phyloP scores from a whole-genome alignment of 306 rosid species.

The Gynostemma pentaphyllum region DNA sequence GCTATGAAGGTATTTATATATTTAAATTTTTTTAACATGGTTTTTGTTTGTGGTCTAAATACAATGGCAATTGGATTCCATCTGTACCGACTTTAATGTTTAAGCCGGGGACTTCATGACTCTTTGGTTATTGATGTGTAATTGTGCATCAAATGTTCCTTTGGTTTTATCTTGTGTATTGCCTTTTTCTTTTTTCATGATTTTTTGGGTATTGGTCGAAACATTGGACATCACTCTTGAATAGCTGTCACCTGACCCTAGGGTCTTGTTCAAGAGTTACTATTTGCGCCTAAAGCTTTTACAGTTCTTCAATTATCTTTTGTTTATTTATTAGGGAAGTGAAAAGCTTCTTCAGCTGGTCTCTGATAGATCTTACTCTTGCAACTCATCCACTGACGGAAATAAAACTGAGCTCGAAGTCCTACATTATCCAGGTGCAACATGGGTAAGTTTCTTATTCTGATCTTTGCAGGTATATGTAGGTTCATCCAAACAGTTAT shows the following conservation, averaged over 20 bases:
- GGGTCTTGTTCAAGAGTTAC: background rate
- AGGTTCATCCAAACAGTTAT: background rate
- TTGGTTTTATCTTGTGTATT: too few species aligned
- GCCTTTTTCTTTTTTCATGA: too few species aligned
- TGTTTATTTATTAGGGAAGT: slow-evolving; percentile 52
- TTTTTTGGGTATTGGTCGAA: too few species aligned
- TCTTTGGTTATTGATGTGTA: too few species aligned
- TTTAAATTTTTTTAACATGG: background rate
- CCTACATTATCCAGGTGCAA: slow-evolving; percentile 10
- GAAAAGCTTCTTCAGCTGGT: slow-evolving; percentile 71
- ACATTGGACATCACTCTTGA: background rate
- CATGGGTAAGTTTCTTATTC: slow-evolving; percentile 39
- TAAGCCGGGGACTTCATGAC: too few species aligned
- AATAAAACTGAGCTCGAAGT: slow-evolving; percentile 21
- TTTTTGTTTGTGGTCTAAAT: background rate
- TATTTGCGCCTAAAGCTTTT: background rate
- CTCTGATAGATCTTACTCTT: slow-evolving; percentile 30
- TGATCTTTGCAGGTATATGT: background rate
- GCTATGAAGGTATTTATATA: slow-evolving; percentile 54
- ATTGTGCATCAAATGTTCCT: too few species aligned
- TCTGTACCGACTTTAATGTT: too few species aligned
- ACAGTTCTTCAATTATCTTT: slow-evolving; percentile 10
- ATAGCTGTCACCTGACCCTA: background rate
- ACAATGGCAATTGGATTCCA: too few species aligned
- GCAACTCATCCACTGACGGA: slow-evolving; percentile 9